These are phyloP conservation scores for Xylariomycetidae sp. DNA, from an alignment of 2,329 filamentous ascomycete species.

Conservation along the genomic window DNA sequence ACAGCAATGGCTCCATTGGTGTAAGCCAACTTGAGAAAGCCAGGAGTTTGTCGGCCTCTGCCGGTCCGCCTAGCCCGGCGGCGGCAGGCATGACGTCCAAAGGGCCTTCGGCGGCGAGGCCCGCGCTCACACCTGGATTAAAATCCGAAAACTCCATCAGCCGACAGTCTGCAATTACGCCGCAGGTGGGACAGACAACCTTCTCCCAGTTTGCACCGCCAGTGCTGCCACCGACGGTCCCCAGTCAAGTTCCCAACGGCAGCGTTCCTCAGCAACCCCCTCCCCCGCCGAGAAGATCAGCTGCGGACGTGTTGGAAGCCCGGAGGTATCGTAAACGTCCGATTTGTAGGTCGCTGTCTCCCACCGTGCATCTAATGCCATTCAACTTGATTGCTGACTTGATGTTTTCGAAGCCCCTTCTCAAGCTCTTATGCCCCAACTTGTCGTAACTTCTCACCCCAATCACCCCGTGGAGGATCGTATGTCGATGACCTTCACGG, in stretches of 20 bases:
- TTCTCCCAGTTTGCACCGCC: slow-evolving; percentile 23
- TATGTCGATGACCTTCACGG: slow-evolving; percentile 57
- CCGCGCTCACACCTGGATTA: no score
- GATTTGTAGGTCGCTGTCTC: slow-evolving; percentile 20
- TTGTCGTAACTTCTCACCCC: slow-evolving; percentile 45
- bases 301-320: slow-evolving; percentile 26
- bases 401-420: no score
- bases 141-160: slow-evolving; percentile 32
- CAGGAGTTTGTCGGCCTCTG: slow-evolving; percentile 35
- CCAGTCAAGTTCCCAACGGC: slow-evolving; percentile 14
- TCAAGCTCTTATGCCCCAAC: slow-evolving; percentile 25
- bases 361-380: no score
- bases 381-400: no score
- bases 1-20: slow-evolving; percentile 18
- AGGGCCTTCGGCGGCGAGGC: no score
- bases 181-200: slow-evolving; percentile 21
- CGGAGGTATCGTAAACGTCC: slow-evolving; percentile 25
- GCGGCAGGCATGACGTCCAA: slow-evolving; percentile 18
- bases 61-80: slow-evolving; percentile 41
- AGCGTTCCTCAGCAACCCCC: slow-evolving; percentile 14
- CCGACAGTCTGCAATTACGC: slow-evolving; percentile 26
- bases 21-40: slow-evolving; percentile 31
- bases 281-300: slow-evolving; percentile 20
- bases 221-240: slow-evolving; percentile 12
- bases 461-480: slow-evolving; percentile 55